Conservation (phyloP, 345 rosid genomes). For the Dipteronia dyeriana region DNA sequence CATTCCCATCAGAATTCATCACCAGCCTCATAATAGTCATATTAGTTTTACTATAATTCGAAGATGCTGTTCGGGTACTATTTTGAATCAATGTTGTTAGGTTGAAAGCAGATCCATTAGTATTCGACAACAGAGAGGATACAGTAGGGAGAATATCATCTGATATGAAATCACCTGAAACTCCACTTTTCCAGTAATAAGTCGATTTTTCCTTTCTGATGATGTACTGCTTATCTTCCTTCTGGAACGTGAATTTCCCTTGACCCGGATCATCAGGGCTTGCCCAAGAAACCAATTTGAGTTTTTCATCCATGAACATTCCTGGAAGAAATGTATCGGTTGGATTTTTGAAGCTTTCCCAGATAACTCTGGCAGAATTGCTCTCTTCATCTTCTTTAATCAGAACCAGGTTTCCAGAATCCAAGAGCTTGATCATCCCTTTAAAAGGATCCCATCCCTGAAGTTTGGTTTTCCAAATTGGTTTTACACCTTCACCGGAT, state of each 20-base stretch:
- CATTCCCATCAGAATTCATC: conserved; percentile 36
- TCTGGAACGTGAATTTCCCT: conserved; percentile 30
- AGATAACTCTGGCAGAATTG: neutral
- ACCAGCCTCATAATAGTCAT: conserved; percentile 33
- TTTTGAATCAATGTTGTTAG: neutral
- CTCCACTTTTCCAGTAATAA: conserved; percentile 21
- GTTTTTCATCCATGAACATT: conserved; percentile 26
- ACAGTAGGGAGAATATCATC: conserved; percentile 6
- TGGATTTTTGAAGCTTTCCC: conserved; percentile 38
- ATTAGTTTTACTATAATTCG: neutral
- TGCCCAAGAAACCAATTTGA: conserved; percentile 37
- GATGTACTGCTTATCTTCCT: neutral
- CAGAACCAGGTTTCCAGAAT: conserved; percentile 38
- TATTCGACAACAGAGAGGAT: neutral
- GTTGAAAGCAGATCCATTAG: neutral
- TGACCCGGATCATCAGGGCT: conserved; percentile 26
- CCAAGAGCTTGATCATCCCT: conserved; percentile 16
- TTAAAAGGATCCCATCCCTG: neutral
- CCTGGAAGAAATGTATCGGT: conserved; percentile 47
- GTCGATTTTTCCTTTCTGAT: neutral
- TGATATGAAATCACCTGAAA: neutral
- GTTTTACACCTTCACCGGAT: neutral
- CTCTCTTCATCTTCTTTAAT: neutral
- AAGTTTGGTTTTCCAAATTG: neutral
- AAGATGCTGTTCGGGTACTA: neutral